Base-by-base conservation (phyloP, 192 early-diverging fungal genomes). In the Obelidium mucronatum region DNA sequence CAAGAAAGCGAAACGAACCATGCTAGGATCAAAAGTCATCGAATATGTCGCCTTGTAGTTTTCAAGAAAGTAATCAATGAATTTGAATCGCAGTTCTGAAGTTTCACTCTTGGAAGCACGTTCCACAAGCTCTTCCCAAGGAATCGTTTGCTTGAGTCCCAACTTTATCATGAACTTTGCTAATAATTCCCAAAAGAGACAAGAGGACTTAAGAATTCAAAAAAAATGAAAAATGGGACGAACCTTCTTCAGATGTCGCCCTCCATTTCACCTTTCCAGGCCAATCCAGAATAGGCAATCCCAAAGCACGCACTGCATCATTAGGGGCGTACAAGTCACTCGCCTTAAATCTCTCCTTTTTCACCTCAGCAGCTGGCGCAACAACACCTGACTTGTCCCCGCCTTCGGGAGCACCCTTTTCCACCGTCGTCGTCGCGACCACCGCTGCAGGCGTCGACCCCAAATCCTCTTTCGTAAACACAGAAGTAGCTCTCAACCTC, bases 261-360 rank as follows among this genome's bases (percentile, higher is more conserved):
- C 82, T 79, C 86, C 85, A 89, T 71, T 86, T 79, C 4, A 37
- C 34, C 62, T 78, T 78, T 40, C 78, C 67, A 77, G 85, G 79
- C 94, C 94, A 95, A 36, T 85, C 77, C 28, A 96, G 79, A 15
- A 93, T 58, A 5, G 93, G 93, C 1, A 95, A 73, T 0, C 86
- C 86, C 13, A 96, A 79, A 15, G 71, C 80, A 0, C 84, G 80
- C 15, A 91, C 73, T 1, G 80, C 83, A 22, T 91, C 89, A 0
- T 70, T 83, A 0, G 95, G 95, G 2, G 82, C 83, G 82, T 90
- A 94, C 40, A 96, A 86, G 26, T 92, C 81, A 5, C 67, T 76
- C 17, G 93, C 90, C 24, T 79, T 80, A 64, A 85, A 92, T 33
- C 93, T 75, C 26, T 78, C 28, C 67, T 73, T 65, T 19, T 83